phyloP scores from a whole-genome alignment of 2,329 filamentous ascomycete genomes.

The Cladophialophora psammophila region DNA sequence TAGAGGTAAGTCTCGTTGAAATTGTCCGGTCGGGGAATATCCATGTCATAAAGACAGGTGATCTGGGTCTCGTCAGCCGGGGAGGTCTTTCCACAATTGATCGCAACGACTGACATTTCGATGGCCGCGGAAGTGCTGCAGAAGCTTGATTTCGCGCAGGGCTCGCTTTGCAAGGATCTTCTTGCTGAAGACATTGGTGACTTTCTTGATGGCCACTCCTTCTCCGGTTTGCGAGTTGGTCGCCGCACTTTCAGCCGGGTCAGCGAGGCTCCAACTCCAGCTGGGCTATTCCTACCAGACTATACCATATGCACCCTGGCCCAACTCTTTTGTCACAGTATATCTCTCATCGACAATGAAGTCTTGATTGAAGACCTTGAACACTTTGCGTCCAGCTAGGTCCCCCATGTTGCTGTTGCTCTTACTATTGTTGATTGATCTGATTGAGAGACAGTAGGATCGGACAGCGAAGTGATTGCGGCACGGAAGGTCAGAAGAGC shows the following conservation, averaged over 20 bases:
- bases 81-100: constrained; percentile 11
- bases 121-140: constrained; percentile 95
- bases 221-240: constrained; percentile 90
- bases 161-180: constrained; percentile 99
- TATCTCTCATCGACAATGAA: constrained; percentile 98
- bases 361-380: constrained; percentile 99
- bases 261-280: constrained; percentile 16
- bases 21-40: constrained; percentile 94
- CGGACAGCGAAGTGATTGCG: neutral
- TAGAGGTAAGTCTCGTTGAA: constrained; percentile 99
- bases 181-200: constrained; percentile 99
- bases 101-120: constrained; percentile 70
- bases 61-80: constrained; percentile 69
- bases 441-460: neutral
- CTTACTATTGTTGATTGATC: constrained; percentile 25
- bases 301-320: constrained; percentile 97
- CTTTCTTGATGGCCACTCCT: constrained; percentile 98
- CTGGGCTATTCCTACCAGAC: constrained; percentile 74
- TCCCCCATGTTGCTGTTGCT: constrained; percentile 60
- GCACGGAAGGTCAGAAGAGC: constrained; percentile 7
- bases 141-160: constrained; percentile 95
- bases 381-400: constrained; percentile 80
- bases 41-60: constrained; percentile 99
- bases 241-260: constrained; percentile 71
- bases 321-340: constrained; percentile 97